A percentile compares a stretch with the other conserved stretches of the same genome.
These are phyloP conservation scores for Aspergillus fischeri DNA, from an alignment of 2,329 filamentous ascomycete species.

Conservation along the genomic window DNA sequence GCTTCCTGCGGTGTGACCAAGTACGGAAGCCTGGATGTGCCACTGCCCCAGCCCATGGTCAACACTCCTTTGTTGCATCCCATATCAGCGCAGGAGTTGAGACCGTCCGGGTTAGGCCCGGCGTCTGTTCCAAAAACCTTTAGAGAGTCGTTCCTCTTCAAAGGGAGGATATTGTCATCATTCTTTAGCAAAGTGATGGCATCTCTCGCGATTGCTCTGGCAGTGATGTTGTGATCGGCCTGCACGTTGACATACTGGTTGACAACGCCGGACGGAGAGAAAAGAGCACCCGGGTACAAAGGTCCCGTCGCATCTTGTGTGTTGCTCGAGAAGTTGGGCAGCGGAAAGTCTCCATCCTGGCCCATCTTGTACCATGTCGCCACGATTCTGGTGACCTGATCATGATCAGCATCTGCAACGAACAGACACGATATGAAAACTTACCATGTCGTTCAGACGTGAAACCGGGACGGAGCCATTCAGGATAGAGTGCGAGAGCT, in stretches of 20 bases:
- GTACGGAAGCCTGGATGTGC: slow-evolving; percentile 68
- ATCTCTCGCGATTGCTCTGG: slow-evolving; percentile 51
- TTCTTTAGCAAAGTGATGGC: slow-evolving; percentile 62
- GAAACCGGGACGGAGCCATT: slow-evolving; percentile 56
- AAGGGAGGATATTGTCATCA: slow-evolving; percentile 51
- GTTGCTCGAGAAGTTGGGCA: slow-evolving; percentile 57
- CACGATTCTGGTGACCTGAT: slow-evolving; percentile 50
- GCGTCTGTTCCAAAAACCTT: slow-evolving; percentile 51
- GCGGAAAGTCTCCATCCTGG: slow-evolving; percentile 55
- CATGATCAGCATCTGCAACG: slow-evolving; percentile 4
- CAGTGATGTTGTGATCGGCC: slow-evolving; percentile 49
- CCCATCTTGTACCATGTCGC: slow-evolving; percentile 55
- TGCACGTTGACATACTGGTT: slow-evolving; percentile 66
- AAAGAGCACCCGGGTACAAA: slow-evolving; percentile 55
- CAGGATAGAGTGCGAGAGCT: slow-evolving; percentile 52
- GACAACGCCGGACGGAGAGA: slow-evolving; percentile 59
- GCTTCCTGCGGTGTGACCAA: slow-evolving; percentile 65
- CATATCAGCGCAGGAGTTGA: slow-evolving; percentile 64
- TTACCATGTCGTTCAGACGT: slow-evolving; percentile 51
- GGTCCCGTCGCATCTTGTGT: slow-evolving; percentile 53
- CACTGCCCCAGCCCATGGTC: slow-evolving; percentile 76
- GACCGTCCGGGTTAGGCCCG: slow-evolving; percentile 53
- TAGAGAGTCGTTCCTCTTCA: slow-evolving; percentile 36
- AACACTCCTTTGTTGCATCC: slow-evolving; percentile 67
- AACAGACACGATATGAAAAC: not conserved